Base-by-base conservation (phyloP, 1,284 basidiomycete species). In the Ceratorhiza oryzae-sativae region DNA sequence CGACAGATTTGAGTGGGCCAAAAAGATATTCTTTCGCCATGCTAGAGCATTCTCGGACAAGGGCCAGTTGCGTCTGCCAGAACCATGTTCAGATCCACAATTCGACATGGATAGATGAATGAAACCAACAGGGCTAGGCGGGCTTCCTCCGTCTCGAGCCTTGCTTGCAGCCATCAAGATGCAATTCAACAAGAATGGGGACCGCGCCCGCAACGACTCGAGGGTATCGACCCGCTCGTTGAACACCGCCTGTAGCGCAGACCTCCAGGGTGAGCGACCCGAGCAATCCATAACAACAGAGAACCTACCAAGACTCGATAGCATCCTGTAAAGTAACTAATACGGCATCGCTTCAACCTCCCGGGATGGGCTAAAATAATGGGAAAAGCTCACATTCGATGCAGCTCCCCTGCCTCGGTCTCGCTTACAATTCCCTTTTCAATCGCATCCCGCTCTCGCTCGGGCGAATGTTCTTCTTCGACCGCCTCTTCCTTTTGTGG, bases 141-240 rank as follows among this genome's bases (percentile, higher is more conserved):
- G 75, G 9, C 60, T 41, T 13, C 75, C 72, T 23, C 74, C 76
- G 55, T 76, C 76, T 42, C 73, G 55, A 15, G 75, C 76, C 60
- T 75, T 75, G 8, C 73, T 71, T 42, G 71, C 76, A 18, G 76
- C 75, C 72, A 76, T 75, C 10, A 76, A 70, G n/a, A 76, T 73
- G 32, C 74, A 67, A 56, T 74, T 74, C 39, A 76, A 49, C 30
- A 73, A 62, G 60, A 76, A 76, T 20, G 76, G 73, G 41, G 76
- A 76, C 8, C 75, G 42, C 13, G 53, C 63, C 23, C 73, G 62
- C 15, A 76, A 59, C 3, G 74, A 75, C 10, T 63, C 71, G 58
- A 73, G 75, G 18, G 76, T 76, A 56, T 76, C 76, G 4, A 73
- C 58, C 5, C 62, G 58, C 18, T 75, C 71, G 39, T 76, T 73